phyloP scores from a whole-genome alignment of 2,329 filamentous ascomycete species.

The Hirsutella thompsonii region DNA sequence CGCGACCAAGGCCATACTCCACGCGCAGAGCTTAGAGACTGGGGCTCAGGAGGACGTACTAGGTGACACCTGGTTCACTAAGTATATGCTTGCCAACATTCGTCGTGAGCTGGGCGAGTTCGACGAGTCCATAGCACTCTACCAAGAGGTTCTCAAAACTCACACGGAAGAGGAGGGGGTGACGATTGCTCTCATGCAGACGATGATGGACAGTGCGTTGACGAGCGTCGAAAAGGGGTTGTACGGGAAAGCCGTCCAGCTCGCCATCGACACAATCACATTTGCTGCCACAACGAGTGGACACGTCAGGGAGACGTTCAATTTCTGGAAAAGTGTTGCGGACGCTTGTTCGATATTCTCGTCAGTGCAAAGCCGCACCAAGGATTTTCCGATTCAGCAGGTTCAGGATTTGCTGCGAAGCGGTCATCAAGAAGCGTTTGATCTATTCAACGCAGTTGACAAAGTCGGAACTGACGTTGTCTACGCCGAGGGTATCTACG shows the following conservation, averaged over 20 bases:
- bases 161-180: constrained; percentile 74
- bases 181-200: constrained; percentile 76
- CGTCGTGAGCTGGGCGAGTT: constrained; percentile 86
- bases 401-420: constrained; percentile 46
- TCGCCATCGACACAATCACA: constrained; percentile 55
- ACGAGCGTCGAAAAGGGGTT: constrained; percentile 68
- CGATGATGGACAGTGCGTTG: constrained; percentile 70
- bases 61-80: constrained; percentile 82
- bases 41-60: constrained; percentile 33
- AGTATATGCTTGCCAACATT: constrained; percentile 93
- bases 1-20: constrained; percentile 80
- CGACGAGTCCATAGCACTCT: constrained; percentile 67
- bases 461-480: constrained; percentile 35
- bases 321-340: constrained; percentile 86
- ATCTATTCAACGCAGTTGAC: constrained; percentile 57
- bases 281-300: constrained; percentile 55
- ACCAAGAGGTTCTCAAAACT: constrained; percentile 56
- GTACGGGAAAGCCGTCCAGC: constrained; percentile 69
- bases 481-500: constrained; percentile 28
- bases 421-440: constrained; percentile 40
- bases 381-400: constrained; percentile 46
- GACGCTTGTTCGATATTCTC: constrained; percentile 82
- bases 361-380: constrained; percentile 55
- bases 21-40: constrained; percentile 66
- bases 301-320: constrained; percentile 62